Evolutionary conservation across 768 basidiomycete genomes (phyloP).

Genomic region (Hericium erinaceus): DNA sequence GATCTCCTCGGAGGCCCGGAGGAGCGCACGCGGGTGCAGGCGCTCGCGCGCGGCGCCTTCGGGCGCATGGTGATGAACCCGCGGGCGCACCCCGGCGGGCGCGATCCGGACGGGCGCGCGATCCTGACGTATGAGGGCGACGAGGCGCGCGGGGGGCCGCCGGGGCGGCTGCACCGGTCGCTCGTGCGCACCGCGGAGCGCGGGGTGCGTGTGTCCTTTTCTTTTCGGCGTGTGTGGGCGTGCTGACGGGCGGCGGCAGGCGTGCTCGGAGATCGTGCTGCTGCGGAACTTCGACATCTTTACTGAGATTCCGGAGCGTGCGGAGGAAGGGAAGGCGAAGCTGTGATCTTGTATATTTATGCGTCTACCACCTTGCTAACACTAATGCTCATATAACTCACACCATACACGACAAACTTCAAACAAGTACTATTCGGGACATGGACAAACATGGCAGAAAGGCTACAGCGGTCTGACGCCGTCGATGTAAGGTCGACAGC

Average conservation of each 20-base stretch:
- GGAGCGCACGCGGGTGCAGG: constrained; percentile 37
- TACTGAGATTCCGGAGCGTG: constrained; percentile 29
- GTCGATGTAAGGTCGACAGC: too few relatives aligned
- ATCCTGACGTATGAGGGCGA: constrained; percentile 64
- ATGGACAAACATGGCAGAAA: too few relatives aligned
- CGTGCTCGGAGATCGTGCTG: constrained; percentile 39
- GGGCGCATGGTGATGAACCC: constrained; percentile 57
- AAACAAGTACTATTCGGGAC: too few relatives aligned
- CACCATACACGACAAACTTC: too few relatives aligned
- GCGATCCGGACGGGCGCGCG: constrained; percentile 31
- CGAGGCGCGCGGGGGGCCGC: constrained; percentile 51
- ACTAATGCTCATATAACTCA: neutral
- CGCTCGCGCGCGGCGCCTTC: constrained; percentile 45
- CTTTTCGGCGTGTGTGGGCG: neutral
- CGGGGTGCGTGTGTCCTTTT: constrained; percentile 33
- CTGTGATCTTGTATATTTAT: neutral
- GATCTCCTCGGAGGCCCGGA: constrained; percentile 39
- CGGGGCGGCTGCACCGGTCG: constrained; percentile 52
- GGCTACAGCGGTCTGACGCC: too few relatives aligned
- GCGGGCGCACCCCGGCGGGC: constrained; percentile 26
- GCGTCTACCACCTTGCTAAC: neutral
- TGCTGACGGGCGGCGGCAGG: constrained; percentile 22
- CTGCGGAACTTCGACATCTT: constrained; percentile 63
- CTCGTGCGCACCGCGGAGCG: constrained; percentile 36
- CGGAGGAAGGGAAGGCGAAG: neutral